Evolutionary conservation across 768 basidiomycete genomes (phyloP), one percentile per base, ranked within the genome.

Genomic region (Agrocybe praecox): DNA sequence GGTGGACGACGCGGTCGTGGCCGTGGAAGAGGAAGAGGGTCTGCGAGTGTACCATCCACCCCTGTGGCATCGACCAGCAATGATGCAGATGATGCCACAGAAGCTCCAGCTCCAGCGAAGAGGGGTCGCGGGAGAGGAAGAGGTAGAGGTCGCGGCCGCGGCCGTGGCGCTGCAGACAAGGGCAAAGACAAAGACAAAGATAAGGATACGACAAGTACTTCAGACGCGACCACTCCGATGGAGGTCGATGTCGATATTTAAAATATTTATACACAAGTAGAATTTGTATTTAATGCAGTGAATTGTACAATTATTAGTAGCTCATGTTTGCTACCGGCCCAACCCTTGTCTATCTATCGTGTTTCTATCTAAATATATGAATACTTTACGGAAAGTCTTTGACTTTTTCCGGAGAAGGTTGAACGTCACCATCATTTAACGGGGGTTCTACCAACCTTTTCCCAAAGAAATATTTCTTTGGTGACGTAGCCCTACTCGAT

Each of bases 121-220:
- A 65, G 74, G 50, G 65, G 67, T n/a, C 68, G 72, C 46, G 72
- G 72, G 19, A 68, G 68, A 18, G 73, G 75, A 15, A 57, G 74
- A 29, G 72, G 69, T 11, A 64, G 76, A 10, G 74, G 72, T 0
- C 67, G 76, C 18, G 74, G 71, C 2, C 69, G 80, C 32, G 72
- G 70, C 33, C 68, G 70, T 23, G 58, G 69, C 18, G 71, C 74
- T 61, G 70, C 71, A n/a, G n/a, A n/a, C 19, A 70, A 65, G 36
- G 58, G 69, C 33, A 15, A 15, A 8, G 11, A 69, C 63, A 48
- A 58, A 36, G 61, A 55, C 1, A 57, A 53, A n/a, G 63, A 63
- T n/a, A 61, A 56, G 33, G 67, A 65, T 10, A 58, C 62, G 7
- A 62, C 52, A 58, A 67, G 44, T 62, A 69, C 53, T 50, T 64